Evolutionary conservation across 208 protist genomes (phyloP), one percentile per base, ranked within the genome.

Genomic region (Acanthamoeba lugdunensis): DNA sequence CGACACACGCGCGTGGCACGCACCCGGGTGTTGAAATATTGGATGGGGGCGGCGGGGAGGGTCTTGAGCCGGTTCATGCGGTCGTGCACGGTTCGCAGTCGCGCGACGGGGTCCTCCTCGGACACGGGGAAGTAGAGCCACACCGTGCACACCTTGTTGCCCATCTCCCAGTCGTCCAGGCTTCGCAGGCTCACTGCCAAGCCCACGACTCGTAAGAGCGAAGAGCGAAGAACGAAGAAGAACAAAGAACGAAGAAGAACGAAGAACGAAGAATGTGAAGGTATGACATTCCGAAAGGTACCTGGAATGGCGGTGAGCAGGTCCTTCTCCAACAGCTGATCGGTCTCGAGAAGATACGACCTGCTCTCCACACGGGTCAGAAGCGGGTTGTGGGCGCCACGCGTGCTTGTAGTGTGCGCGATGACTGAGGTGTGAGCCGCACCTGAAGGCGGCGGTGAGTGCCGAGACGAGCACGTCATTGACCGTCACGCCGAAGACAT

Each of bases 81-180:
- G 7, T 25, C 33, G 25, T 84, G 37, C 48, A 84, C 75, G 8
- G 45, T 58, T 6, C 25, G 13, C 18, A 84, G 75, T 5, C 75
- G 37, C 48, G 58, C 16, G 1, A 84, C 0, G 37, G 75, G 75
- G 28, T 84, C 75, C 23, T 50, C 41, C 75, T 61, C 48, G 25
- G 75, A 84, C 25, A 84, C 75, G 21, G 75, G 75, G 48, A 84
- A 56, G 75, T 84, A 84, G 28, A 84, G 75, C 75, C 75, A 84
- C 75, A 84, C 75, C 75, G 45, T 84, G 48, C 16, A 16, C 28
- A 56, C 75, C 75, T 84, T 84, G 75, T 84, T 84, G 37, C 75
- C 75, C 75, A 84, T 61, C 48, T 84, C 75, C 75, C 75, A 84
- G 45, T 84, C 75, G 25, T 84, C 75, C 18, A 84, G 75, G 6